Conservation (phyloP, 176 grass and related monocot genomes). For the Aegilops bicornis region DNA sequence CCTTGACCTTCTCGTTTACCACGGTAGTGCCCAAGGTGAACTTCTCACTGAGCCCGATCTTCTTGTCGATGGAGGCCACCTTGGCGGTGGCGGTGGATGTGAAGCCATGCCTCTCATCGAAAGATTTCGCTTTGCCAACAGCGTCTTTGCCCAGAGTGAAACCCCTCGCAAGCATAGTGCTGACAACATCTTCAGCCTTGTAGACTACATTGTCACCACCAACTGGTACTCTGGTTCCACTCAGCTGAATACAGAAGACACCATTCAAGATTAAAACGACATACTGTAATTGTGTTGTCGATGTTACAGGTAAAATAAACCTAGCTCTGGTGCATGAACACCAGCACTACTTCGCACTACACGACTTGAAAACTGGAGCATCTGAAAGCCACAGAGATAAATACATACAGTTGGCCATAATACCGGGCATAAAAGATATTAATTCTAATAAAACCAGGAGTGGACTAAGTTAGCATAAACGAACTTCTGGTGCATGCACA, state of each 20-base stretch:
- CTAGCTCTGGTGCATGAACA: neutral
- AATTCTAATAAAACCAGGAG: neutral
- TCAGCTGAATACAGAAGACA: neutral
- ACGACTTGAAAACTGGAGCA: constrained; percentile 4
- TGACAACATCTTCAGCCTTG: constrained; percentile 92
- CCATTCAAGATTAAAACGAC: neutral
- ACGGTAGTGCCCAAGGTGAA: constrained; percentile 60
- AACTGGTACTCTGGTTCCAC: constrained; percentile 37
- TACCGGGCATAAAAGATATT: neutral
- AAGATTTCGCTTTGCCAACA: constrained; percentile 62
- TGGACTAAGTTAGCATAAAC: too few species aligned
- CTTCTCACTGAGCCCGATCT: constrained; percentile 85
- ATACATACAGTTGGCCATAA: neutral
- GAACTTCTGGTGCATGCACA: too few species aligned
- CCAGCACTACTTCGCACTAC: neutral
- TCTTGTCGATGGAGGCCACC: constrained; percentile 72
- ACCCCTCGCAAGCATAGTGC: constrained; percentile 87
- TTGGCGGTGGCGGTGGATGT: constrained; percentile 78
- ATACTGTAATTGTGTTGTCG: neutral
- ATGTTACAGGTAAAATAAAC: neutral
- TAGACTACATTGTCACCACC: constrained; percentile 52
- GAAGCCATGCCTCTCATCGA: constrained; percentile 74
- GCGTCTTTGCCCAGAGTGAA: constrained; percentile 80
- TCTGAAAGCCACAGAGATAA: neutral
- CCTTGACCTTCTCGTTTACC: constrained; percentile 76